These are phyloP conservation scores for Kwoniella sp. DNA, from an alignment of 768 basidiomycete species.

Conservation along the genomic window DNA sequence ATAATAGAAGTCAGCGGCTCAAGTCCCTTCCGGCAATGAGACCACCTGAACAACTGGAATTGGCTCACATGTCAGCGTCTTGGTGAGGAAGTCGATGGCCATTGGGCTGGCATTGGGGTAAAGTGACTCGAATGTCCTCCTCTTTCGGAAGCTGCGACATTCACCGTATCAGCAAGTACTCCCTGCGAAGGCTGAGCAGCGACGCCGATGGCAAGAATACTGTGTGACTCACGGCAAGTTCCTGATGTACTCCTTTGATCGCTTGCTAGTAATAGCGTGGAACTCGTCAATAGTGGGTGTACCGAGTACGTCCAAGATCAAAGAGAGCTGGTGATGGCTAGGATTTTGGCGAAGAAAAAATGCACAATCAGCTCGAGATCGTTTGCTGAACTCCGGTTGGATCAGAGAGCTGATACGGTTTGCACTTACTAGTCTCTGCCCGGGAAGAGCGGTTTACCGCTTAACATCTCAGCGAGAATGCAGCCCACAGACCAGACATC, in stretches of 20 bases:
- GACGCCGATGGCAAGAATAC: too few relatives aligned
- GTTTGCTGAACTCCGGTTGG: background rate
- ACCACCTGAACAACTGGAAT: too few relatives aligned
- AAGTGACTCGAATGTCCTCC: constrained; percentile 73
- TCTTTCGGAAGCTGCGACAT: constrained; percentile 72
- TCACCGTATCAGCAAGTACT: too few relatives aligned
- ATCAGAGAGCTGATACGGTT: too few relatives aligned
- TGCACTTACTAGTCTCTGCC: constrained; percentile 73
- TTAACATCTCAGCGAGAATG: constrained; percentile 86
- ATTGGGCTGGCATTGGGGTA: constrained; percentile 88
- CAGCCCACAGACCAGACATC: constrained; percentile 59
- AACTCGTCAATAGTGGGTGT: constrained; percentile 97
- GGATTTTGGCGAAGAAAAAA: constrained; percentile 25
- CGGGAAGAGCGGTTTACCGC: constrained; percentile 92
- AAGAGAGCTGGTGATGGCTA: constrained; percentile 91
- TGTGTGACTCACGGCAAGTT: constrained; percentile 65
- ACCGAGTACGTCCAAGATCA: constrained; percentile 94
- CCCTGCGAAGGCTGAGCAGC: too few relatives aligned
- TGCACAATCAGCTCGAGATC: background rate
- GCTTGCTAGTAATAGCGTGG: constrained; percentile 88
- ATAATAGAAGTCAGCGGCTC: too few relatives aligned
- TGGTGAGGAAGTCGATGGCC: constrained; percentile 71
- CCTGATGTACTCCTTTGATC: constrained; percentile 93
- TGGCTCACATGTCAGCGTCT: constrained; percentile 70
- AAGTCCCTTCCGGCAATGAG: too few relatives aligned